phyloP scores from a whole-genome alignment of 345 rosid genomes.

The Salix viminalis region DNA sequence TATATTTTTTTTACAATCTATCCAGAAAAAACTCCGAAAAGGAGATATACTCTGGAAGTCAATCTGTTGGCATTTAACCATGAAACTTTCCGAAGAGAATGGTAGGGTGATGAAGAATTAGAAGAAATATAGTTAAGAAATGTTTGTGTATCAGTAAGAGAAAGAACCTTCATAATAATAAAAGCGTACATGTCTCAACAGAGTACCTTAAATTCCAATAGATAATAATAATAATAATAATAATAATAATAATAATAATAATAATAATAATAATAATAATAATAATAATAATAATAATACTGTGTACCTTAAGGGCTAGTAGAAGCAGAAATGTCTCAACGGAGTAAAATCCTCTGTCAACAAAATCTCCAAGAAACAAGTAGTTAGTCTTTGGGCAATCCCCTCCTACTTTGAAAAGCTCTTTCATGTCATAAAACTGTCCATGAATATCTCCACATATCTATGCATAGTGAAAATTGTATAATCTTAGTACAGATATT shows the following conservation, averaged over 20 bases:
- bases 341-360: conserved; percentile 91
- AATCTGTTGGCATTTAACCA: not conserved
- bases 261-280: no score
- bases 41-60: not conserved
- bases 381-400: conserved; percentile 97
- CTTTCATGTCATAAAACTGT: conserved; percentile 95
- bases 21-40: not conserved
- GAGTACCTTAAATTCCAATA: not conserved
- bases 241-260: no score
- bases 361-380: conserved; percentile 97
- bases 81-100: not conserved
- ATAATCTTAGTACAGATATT: not conserved
- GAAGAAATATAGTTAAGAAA: not conserved
- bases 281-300: not conserved
- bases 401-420: conserved; percentile 93
- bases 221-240: not conserved
- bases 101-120: not conserved
- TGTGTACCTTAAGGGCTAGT: conserved; percentile 79
- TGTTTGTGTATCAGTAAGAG: not conserved
- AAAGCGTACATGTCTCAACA: not conserved
- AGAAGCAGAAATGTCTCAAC: conserved; percentile 95
- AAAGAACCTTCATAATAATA: not conserved
- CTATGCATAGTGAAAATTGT: conserved; percentile 29
- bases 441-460: conserved; percentile 99
- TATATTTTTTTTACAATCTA: not conserved